These are phyloP conservation scores for Dictyophora rubrovolvata DNA, from an alignment of 768 basidiomycete species.

Conservation along the genomic window DNA sequence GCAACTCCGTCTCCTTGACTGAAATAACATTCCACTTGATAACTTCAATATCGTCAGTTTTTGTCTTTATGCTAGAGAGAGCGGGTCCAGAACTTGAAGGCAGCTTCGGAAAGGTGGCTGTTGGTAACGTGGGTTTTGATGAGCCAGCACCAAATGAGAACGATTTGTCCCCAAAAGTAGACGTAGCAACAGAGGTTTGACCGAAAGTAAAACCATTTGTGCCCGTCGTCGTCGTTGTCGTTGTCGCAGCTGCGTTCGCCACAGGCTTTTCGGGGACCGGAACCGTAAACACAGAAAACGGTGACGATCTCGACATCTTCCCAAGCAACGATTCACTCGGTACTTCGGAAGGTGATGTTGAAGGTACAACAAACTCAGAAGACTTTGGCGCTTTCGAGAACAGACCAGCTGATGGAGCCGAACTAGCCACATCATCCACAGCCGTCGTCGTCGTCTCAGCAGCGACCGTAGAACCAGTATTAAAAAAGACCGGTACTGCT, in stretches of 20 bases:
- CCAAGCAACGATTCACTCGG: background rate
- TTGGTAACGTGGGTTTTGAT: background rate
- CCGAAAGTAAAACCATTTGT: background rate
- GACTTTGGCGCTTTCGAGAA: background rate
- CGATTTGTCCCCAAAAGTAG: background rate
- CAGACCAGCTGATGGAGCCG: background rate
- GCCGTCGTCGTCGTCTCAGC: too few relatives aligned
- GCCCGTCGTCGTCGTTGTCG: background rate
- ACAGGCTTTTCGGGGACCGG: background rate
- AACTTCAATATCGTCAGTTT: too few relatives aligned
- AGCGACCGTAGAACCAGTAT: too few relatives aligned
- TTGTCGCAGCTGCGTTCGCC: background rate
- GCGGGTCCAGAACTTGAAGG: too few relatives aligned
- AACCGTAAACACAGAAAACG: background rate
- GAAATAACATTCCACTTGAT: too few relatives aligned
- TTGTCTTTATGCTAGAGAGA: too few relatives aligned
- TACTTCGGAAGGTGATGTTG: background rate
- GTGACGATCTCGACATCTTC: background rate
- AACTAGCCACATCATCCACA: constrained; percentile 6
- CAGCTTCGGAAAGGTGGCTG: too few relatives aligned
- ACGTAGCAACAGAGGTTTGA: background rate
- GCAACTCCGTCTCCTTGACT: too few relatives aligned
- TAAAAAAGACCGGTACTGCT: too few relatives aligned
- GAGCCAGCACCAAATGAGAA: background rate
- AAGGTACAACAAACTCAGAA: background rate